Evolutionary conservation across 345 rosid species (phyloP).

Genomic region (Ricinus communis): DNA sequence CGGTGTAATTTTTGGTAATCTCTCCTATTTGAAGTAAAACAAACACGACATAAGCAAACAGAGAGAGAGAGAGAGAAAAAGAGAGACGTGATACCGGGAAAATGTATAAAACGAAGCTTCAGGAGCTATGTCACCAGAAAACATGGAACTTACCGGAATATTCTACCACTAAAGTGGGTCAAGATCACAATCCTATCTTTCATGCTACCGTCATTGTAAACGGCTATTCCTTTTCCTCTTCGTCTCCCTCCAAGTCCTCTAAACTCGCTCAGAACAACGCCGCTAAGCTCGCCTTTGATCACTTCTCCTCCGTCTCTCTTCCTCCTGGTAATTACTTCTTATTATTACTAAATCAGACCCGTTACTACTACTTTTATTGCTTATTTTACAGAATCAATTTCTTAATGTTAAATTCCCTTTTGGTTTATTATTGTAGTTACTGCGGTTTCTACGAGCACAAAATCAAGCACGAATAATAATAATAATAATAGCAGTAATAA

Average conservation of each 20-base stretch:
- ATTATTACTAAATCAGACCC: too few relatives aligned
- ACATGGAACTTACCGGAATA: slow-evolving; percentile 39
- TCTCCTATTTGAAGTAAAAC: too few relatives aligned
- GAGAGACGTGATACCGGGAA: not conserved
- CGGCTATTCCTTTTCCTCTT: slow-evolving; percentile 23
- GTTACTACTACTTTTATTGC: too few relatives aligned
- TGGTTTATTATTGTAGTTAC: not conserved
- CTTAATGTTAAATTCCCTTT: not conserved
- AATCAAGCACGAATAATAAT: not conserved
- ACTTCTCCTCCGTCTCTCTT: slow-evolving; percentile 17
- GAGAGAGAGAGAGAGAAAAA: too few relatives aligned
- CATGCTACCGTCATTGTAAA: slow-evolving; percentile 40
- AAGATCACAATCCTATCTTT: slow-evolving; percentile 39
- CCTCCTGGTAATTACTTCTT: not conserved
- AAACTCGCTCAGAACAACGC: slow-evolving; percentile 50
- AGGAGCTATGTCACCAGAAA: slow-evolving; percentile 39
- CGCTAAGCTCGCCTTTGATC: slow-evolving; percentile 37
- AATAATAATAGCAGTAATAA: too few relatives aligned
- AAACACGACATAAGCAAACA: too few relatives aligned
- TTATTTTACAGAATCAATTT: too few relatives aligned
- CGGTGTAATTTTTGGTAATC: too few relatives aligned
- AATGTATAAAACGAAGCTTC: slow-evolving; percentile 43
- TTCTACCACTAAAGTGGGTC: slow-evolving; percentile 25
- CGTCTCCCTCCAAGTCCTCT: slow-evolving; percentile 17
- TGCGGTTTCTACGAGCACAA: slow-evolving; percentile 18